Evolutionary conservation across 768 basidiomycete genomes (phyloP).

Genomic region (Tricholoma terreum): DNA sequence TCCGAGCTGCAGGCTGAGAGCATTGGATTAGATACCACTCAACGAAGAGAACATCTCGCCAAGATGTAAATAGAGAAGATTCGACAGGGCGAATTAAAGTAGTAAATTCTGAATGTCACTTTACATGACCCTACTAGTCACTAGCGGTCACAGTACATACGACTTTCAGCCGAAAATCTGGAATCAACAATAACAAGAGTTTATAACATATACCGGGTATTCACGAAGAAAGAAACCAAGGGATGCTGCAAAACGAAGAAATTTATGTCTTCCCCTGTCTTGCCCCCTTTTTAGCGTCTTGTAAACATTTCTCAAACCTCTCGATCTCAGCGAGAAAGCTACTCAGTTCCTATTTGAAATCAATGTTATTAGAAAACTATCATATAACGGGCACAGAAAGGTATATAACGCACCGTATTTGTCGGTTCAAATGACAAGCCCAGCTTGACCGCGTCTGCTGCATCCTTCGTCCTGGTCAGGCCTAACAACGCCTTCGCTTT

Average conservation of each 20-base stretch:
- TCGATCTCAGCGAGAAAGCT: slow-evolving; percentile 19
- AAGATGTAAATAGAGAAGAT: too few species aligned
- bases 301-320: slow-evolving; percentile 13
- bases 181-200: not conserved
- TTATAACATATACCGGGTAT: not conserved
- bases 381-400: too few species aligned
- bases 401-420: slow-evolving; percentile 33
- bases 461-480: slow-evolving; percentile 66
- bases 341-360: slow-evolving; percentile 13
- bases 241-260: not conserved
- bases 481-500: slow-evolving; percentile 86
- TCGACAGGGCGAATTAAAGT: too few species aligned
- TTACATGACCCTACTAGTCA: not conserved
- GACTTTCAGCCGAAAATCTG: not conserved
- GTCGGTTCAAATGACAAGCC: slow-evolving; percentile 81
- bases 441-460: slow-evolving; percentile 74
- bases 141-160: not conserved
- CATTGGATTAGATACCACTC: too few species aligned
- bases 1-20: too few species aligned
- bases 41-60: not conserved
- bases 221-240: not conserved
- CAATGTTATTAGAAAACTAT: not conserved
- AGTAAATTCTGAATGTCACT: not conserved
- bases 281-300: slow-evolving; percentile 6
- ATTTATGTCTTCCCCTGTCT: not conserved